phyloP scores from a whole-genome alignment of 768 basidiomycete genomes.

The Xerocomellus amylosporus region DNA sequence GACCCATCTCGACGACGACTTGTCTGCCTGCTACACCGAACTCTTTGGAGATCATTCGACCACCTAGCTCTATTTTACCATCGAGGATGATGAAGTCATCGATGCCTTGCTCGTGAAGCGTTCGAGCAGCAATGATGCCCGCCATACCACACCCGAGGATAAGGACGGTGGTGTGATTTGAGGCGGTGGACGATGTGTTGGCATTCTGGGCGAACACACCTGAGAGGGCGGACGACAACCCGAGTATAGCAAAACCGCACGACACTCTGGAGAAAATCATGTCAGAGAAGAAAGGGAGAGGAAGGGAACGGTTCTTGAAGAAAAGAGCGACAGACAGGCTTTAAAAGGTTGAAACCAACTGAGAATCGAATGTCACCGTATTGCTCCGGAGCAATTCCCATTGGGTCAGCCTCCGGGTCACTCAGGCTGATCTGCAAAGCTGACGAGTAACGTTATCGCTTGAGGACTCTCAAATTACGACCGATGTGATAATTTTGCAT shows the following conservation, averaged over 20 bases:
- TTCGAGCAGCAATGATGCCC: conserved; percentile 63
- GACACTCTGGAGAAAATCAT: conserved; percentile 13
- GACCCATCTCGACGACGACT: conserved; percentile 52
- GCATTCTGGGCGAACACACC: conserved; percentile 12
- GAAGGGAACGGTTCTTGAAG: not conserved
- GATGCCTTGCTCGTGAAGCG: conserved; percentile 52
- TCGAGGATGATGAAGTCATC: conserved; percentile 61
- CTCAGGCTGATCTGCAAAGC: no score
- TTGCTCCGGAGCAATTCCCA: no score
- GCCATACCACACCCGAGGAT: conserved; percentile 67
- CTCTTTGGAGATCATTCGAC: conserved; percentile 48
- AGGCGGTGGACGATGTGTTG: conserved; percentile 1
- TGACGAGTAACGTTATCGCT: no score
- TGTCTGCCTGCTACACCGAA: conserved; percentile 42
- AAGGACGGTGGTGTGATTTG: conserved; percentile 39
- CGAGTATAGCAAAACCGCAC: not conserved
- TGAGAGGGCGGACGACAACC: conserved; percentile 1
- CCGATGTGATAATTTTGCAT: no score
- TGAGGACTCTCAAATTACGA: no score
- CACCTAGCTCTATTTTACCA: conserved; percentile 56
- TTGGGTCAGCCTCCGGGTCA: no score
- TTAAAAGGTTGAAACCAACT: not conserved
- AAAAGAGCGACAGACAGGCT: not conserved
- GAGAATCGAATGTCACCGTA: not conserved
- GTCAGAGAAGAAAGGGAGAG: not conserved